These are phyloP conservation scores for Parmelia sp. DNA, from an alignment of 495 filamentous ascomycete species.

Conservation along the genomic window DNA sequence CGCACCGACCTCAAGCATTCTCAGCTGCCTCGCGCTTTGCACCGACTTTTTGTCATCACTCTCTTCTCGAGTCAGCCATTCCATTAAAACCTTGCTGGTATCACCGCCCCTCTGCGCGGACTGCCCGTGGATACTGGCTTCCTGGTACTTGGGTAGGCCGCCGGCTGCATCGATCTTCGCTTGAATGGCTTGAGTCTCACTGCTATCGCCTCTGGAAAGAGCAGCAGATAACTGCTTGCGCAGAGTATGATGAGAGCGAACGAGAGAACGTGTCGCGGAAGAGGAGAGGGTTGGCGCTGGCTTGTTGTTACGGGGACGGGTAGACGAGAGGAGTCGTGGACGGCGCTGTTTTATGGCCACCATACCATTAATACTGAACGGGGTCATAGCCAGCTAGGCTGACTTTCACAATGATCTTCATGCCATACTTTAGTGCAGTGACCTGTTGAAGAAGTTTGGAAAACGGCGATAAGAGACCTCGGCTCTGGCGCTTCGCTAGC, in stretches of 20 bases:
- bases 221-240: constrained; percentile 72
- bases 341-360: constrained; percentile 32
- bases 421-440: background rate
- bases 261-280: constrained; percentile 71
- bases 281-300: constrained; percentile 62
- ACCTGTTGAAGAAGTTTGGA: background rate
- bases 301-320: constrained; percentile 56
- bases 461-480: background rate
- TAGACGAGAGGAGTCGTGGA: constrained; percentile 49
- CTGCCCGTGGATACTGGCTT: constrained; percentile 84
- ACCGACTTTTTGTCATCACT: constrained; percentile 25
- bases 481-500: constrained; percentile 18
- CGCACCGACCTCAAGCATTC: constrained; percentile 83
- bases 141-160: constrained; percentile 78
- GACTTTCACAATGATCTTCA: background rate
- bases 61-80: constrained; percentile 63
- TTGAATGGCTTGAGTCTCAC: constrained; percentile 48
- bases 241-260: constrained; percentile 77
- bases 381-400: constrained; percentile 7
- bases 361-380: constrained; percentile 29
- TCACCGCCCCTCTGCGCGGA: constrained; percentile 80
- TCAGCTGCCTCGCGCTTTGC: constrained; percentile 37
- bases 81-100: constrained; percentile 75
- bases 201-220: constrained; percentile 52
- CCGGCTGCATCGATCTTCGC: constrained; percentile 60